Conservation (phyloP, 805 yeast species). For the Candida nitratophila region DNA sequence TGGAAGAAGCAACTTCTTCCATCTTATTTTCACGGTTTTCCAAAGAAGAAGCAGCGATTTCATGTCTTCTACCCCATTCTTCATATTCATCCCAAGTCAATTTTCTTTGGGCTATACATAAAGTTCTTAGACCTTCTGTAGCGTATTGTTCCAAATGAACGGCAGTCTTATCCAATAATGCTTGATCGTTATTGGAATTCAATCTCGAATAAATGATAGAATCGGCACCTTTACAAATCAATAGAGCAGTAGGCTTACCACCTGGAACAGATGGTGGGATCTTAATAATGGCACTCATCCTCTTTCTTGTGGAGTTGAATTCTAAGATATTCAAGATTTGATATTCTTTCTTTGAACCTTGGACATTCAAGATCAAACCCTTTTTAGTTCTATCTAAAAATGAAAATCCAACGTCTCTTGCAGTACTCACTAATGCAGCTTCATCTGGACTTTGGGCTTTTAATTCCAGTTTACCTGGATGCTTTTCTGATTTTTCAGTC, state of each 20-base stretch:
- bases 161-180: constrained; percentile 49
- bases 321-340: constrained; percentile 66
- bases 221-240: constrained; percentile 70
- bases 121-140: constrained; percentile 70
- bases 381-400: constrained; percentile 60
- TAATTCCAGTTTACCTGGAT: constrained; percentile 47
- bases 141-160: constrained; percentile 63
- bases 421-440: constrained; percentile 78
- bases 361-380: constrained; percentile 61
- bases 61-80: constrained; percentile 50
- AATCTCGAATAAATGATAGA: constrained; percentile 52
- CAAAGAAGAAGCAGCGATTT: constrained; percentile 49
- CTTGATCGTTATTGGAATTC: constrained; percentile 26
- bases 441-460: constrained; percentile 87
- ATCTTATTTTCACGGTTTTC: constrained; percentile 51
- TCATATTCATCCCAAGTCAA: constrained; percentile 37
- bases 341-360: constrained; percentile 64
- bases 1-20: constrained; percentile 47
- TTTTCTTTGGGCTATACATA: constrained; percentile 58
- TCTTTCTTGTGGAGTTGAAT: constrained; percentile 74
- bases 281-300: constrained; percentile 69
- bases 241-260: constrained; percentile 47
- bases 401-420: constrained; percentile 68
- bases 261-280: constrained; percentile 43
- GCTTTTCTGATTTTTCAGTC: constrained; percentile 56